Base-by-base conservation (phyloP, 441 rosid genomes). In the Jatropha multifida region DNA sequence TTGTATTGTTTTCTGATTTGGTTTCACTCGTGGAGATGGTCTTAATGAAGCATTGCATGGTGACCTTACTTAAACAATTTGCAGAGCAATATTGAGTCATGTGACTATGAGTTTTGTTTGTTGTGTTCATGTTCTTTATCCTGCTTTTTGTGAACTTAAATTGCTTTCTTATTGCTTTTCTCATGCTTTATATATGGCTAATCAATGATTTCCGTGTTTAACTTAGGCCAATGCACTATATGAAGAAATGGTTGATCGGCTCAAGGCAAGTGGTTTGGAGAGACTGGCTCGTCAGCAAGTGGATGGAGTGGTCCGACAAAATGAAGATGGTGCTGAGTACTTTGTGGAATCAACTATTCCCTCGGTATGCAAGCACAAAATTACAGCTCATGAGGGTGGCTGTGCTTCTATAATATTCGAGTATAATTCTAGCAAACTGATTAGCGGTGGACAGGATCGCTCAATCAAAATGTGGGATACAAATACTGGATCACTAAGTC, bases 381-480 rank as follows among this genome's bases (percentile, higher is more conserved):
- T 90, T 78, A 83, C 83, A 74, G 98, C 97, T 78, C 99, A 93
- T 75, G 94, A 93, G 72, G 97, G 98, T 84, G 97, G 98, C 59
- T 93, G 97, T 79, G 96, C 97, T 58, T 81, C 97, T 72, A 84
- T 92, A 73, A 26, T 91, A 71, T 93, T 92, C 76, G 97, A 95
- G 81, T 84, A 81, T 83, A 90, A 90, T 80, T 92, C 99, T 54
- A 81, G 84, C 66, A 89, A 82, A 83, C 80, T 96, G 81, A 83
- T 93, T 56, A 90, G 87, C 68, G 99, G 98, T 37, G 99, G 98
- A 41, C 97, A 93, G 77, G 97, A 88, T 82, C 87, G 87, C 76
- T 83, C 92, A 61, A 88, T 96, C 20, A 96, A 93, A 88, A 80
- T 94, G 84, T 93, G 98, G 98, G 97, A 96, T 82, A 82, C 93